Percentiles rank a stretch among this genome's conserved stretches.
Conservation (phyloP, 495 filamentous ascomycete genomes). For the Clavariopsis aquatica region DNA sequence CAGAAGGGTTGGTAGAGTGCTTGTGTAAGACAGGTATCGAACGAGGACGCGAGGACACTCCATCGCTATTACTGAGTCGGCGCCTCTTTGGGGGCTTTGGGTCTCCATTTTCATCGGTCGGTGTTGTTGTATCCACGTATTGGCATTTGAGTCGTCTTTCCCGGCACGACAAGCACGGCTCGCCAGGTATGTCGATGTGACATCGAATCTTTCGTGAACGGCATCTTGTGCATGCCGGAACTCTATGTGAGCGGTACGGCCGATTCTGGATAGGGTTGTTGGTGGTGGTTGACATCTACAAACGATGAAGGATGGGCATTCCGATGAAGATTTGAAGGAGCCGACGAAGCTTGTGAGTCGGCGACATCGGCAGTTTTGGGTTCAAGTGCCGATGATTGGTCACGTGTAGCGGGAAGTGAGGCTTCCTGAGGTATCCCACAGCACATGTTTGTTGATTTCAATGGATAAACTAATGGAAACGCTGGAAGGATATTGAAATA, state of each 20-base stretch:
- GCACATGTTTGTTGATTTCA: not conserved
- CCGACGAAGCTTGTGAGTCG: not conserved
- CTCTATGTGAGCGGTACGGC: slow-evolving; percentile 31
- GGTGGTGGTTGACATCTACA: slow-evolving; percentile 15
- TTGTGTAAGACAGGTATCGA: slow-evolving; percentile 23
- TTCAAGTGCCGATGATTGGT: not conserved
- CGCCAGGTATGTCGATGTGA: slow-evolving; percentile 30
- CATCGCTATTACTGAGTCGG: slow-evolving; percentile 6
- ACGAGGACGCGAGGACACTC: not conserved
- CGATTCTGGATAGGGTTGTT: slow-evolving; percentile 17
- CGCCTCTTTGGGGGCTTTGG: slow-evolving; percentile 4
- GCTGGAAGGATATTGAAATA: too few species aligned
- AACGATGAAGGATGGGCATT: not conserved
- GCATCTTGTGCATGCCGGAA: slow-evolving; percentile 27
- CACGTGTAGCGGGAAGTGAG: not conserved
- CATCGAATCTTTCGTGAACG: slow-evolving; percentile 29
- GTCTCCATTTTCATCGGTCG: slow-evolving; percentile 10
- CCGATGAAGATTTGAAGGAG: not conserved
- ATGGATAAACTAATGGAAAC: not conserved
- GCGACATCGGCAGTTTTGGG: not conserved
- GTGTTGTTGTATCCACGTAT: slow-evolving; percentile 14
- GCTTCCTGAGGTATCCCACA: not conserved
- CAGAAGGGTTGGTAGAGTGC: slow-evolving; percentile 6
- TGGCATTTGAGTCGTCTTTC: slow-evolving; percentile 32
- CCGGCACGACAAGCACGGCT: slow-evolving; percentile 33